Conservation (phyloP, 1,139 yeast genomes). For the Candida sp. region DNA sequence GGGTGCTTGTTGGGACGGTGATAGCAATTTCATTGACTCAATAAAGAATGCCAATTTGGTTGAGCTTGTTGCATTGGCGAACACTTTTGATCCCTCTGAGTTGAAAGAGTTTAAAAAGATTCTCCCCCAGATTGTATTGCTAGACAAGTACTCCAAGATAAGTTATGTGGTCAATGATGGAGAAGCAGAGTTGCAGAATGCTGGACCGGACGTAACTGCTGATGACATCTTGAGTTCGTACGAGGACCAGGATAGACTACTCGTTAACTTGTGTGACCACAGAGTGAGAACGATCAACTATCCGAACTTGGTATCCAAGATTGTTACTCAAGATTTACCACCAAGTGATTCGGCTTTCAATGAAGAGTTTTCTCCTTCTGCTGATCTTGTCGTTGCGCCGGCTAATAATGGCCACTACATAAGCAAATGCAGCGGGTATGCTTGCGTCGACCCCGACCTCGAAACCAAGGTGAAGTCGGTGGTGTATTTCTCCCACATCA, state of each 20-base stretch:
- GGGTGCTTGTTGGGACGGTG: conserved; percentile 26
- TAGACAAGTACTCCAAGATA: conserved; percentile 14
- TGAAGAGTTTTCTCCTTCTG: conserved; percentile 17
- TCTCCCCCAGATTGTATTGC: conserved; percentile 23
- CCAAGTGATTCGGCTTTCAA: conserved; percentile 9
- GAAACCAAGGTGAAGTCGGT: conserved; percentile 9
- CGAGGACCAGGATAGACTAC: conserved; percentile 16
- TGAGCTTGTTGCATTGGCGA: conserved; percentile 26
- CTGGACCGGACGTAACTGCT: conserved; percentile 6
- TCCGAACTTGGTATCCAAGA: conserved; percentile 2
- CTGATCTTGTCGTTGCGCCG: conserved; percentile 20
- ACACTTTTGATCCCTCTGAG: conserved; percentile 18
- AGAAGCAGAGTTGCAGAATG: conserved; percentile 6
- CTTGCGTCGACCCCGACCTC: conserved; percentile 11
- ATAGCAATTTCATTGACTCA: conserved; percentile 15
- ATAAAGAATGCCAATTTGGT: conserved; percentile 24
- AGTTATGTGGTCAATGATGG: conserved; percentile 12
- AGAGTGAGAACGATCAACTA: conserved; percentile 15
- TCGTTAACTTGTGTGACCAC: conserved; percentile 22
- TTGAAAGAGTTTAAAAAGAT: conserved; percentile 15
- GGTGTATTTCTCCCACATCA: conserved; percentile 16
- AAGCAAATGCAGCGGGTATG: conserved; percentile 18
- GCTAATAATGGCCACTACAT: conserved; percentile 6
- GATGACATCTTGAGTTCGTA: conserved; percentile 14
- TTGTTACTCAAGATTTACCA: conserved; percentile 7